Conservation (phyloP, 305 asterid species). For the Solanum hybrid region DNA sequence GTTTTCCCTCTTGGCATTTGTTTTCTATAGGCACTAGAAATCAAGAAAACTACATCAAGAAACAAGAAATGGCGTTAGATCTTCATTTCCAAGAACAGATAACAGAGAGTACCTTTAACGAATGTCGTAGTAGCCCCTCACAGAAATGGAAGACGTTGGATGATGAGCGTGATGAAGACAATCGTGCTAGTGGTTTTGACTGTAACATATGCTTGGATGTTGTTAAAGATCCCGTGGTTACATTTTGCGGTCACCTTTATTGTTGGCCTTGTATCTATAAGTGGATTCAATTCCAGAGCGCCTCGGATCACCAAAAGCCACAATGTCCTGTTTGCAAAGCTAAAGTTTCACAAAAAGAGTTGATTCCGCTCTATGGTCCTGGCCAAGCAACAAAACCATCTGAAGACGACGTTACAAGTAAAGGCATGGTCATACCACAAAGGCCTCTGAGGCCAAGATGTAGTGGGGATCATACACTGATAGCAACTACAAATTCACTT, state of each 20-base stretch:
- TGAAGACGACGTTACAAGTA: background rate
- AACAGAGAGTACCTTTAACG: background rate
- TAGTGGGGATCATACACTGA: background rate
- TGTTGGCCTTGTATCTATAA: constrained; percentile 88
- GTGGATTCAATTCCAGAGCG: constrained; percentile 36
- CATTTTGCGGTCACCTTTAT: constrained; percentile 84
- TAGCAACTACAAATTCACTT: background rate
- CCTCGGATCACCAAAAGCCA: constrained; percentile 18
- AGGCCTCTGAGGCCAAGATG: constrained; percentile 13
- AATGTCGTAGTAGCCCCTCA: background rate
- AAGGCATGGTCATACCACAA: background rate
- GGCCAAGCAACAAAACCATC: constrained; percentile 23
- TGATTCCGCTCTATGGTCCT: constrained; percentile 70
- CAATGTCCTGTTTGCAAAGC: constrained; percentile 73
- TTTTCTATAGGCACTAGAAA: background rate
- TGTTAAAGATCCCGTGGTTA: constrained; percentile 69
- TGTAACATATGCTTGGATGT: constrained; percentile 72
- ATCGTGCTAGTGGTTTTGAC: constrained; percentile 37
- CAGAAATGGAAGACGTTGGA: constrained; percentile 18
- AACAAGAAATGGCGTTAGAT: background rate
- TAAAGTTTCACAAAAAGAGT: constrained; percentile 33
- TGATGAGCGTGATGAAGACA: constrained; percentile 15
- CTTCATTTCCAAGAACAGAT: background rate
- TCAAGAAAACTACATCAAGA: background rate
- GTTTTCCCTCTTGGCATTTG: background rate